A percentile compares a stretch with the other conserved stretches of the same genome.
Conservation (phyloP, 164 flowering plant genomes). For the Dillenia turbinata region DNA sequence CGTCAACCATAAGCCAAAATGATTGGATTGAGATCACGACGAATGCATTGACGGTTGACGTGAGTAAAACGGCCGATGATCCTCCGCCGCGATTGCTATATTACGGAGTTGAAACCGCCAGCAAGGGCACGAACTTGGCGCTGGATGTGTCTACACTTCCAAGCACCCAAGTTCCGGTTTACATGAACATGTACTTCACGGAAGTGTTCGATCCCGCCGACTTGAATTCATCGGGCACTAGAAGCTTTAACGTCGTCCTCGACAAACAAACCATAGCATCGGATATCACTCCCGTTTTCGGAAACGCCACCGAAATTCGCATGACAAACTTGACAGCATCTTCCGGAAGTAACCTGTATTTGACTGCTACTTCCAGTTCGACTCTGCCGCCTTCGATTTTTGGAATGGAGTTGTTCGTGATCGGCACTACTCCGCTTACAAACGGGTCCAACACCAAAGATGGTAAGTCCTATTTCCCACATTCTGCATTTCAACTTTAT, state of each 20-base stretch:
- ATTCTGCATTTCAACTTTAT: too few relatives aligned
- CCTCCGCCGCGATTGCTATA: constrained; percentile 25
- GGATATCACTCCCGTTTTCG: constrained; percentile 21
- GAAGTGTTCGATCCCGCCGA: too few relatives aligned
- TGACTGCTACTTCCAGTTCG: not conserved
- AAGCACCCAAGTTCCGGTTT: not conserved
- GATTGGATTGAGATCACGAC: constrained; percentile 3
- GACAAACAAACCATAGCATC: too few relatives aligned
- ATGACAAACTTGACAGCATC: too few relatives aligned
- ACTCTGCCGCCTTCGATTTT: too few relatives aligned
- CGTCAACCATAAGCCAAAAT: not conserved
- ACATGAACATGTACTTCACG: constrained; percentile 31
- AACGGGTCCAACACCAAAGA: constrained; percentile 31
- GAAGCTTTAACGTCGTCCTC: too few relatives aligned
- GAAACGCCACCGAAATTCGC: constrained; percentile 6
- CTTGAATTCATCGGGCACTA: too few relatives aligned
- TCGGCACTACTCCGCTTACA: constrained; percentile 16
- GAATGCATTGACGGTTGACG: not conserved
- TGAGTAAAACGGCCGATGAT: constrained; percentile 3
- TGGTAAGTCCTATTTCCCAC: constrained; percentile 11
- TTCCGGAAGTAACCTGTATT: too few relatives aligned
- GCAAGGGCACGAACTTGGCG: not conserved
- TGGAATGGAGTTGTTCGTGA: constrained; percentile 13
- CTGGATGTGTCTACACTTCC: constrained; percentile 1
- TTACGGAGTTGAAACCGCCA: constrained; percentile 16